Conservation (phyloP, 768 basidiomycete species). For the Tulasnella sp. region DNA sequence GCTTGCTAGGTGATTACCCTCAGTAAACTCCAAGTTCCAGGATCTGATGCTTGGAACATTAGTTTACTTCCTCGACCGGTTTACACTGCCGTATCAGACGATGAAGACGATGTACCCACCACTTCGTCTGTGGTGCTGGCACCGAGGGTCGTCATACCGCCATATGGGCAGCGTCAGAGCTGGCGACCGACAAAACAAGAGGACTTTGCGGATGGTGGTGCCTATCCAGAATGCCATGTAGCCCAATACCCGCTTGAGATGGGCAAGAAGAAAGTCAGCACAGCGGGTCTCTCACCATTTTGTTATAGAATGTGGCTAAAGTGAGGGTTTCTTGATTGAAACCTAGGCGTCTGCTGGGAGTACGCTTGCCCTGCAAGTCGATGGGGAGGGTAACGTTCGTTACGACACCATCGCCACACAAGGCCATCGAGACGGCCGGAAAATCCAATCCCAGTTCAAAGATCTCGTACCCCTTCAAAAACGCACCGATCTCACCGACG, state of each 20-base stretch:
- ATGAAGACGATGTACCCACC: constrained; percentile 41
- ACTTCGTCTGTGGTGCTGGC: constrained; percentile 24
- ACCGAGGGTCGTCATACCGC: constrained; percentile 42
- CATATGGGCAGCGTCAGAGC: constrained; percentile 72
- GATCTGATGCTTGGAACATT: not conserved
- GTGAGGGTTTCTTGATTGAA: not conserved
- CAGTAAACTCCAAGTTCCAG: not conserved
- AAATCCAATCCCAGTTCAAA: constrained; percentile 92
- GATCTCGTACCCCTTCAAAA: constrained; percentile 89
- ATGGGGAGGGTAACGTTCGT: constrained; percentile 89
- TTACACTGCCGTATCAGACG: constrained; percentile 42
- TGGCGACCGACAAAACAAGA: constrained; percentile 79
- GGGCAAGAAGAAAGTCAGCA: constrained; percentile 81
- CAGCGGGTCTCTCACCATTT: not conserved
- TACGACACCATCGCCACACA: constrained; percentile 97
- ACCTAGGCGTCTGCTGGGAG: constrained; percentile 83
- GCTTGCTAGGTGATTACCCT: constrained; percentile 16
- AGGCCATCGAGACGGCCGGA: constrained; percentile 77
- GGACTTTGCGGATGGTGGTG: constrained; percentile 83
- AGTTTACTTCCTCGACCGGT: constrained; percentile 62
- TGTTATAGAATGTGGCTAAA: not conserved
- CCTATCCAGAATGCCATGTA: constrained; percentile 90
- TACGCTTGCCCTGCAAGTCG: constrained; percentile 92
- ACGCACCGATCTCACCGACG: constrained; percentile 75
- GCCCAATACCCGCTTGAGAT: constrained; percentile 96